Evolutionary conservation across 2,329 filamentous ascomycete genomes (phyloP), one percentile per base, ranked within the genome.

Genomic region (Helotiales sp.): DNA sequence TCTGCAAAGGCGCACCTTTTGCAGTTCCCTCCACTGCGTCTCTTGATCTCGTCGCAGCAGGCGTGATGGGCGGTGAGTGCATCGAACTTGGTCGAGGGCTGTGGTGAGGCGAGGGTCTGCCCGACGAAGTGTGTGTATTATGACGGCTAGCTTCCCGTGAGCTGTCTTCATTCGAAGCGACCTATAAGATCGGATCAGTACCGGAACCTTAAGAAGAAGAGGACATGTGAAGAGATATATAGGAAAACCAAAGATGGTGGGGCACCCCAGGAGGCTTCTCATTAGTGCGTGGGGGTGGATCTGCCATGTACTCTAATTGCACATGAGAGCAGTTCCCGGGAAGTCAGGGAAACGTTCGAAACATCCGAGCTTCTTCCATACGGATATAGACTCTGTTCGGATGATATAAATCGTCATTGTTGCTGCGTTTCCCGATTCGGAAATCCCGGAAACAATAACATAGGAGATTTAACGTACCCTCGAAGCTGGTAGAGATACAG

Each of bases 61-160:
- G 93, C 12, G 93, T 97, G 52, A 98, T 81, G 40, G 92, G 92
- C 64, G 93, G 93, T 10, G 93, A 96, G 66, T 93, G 89, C 76
- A 96, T 83, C 57, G 88, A 84, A 58, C 87, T 85, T 44, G 83
- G 77, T 60, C 83, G 81, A 59, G 90, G 88, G 63, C 87, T 89
- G 38, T 85, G 77, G 70, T 81, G 81, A 29, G 88, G 86, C 57
- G 88, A 92, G 60, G 82, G 81, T 65, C 81, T 83, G 58, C 78
- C 79, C 53, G 86, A 86, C 62, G 88, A 86, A 62, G 75, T 84
- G 52, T 85, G 87, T 54, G 86, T 88, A 38, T 84, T 79, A 57
- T 86, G 79, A 59, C 84, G 81, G 68, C 85, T 88, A 55, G 86
- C 78, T 52, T 86, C 85, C 56, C 76, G 71, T 6, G 81, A 83